Base-by-base conservation (phyloP, 176 grass and related monocot species). In the Leersia perrieri region DNA sequence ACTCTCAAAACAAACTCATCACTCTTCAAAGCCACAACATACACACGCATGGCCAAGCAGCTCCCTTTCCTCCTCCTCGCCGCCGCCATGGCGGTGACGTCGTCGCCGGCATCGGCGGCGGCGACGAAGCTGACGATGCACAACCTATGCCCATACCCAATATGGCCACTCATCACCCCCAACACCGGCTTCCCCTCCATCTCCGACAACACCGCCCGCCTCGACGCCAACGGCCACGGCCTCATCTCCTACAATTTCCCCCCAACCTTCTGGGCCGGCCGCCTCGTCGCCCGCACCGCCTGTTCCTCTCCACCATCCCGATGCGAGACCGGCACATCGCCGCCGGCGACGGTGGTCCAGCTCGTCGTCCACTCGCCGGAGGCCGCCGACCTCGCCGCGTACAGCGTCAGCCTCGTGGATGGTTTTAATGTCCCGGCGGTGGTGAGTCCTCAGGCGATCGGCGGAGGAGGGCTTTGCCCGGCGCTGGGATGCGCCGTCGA, bases 381-480 rank as follows among this genome's bases (percentile, higher is more conserved):
- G 3, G 66, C n/a, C 7, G 23, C 6, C 9, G 29, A 71, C 58
- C 40, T 85, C 33, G 72, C 82, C 63, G 30, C 14, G 53, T 86
- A 89, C 88, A 81, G 83, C 77, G 70, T 89, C 63, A 85, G 83
- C 88, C 65, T 89, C 5, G 58, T 66, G 55, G 41, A 62, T 16
- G 88, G 88, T 33, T 89, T 82, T 78, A 89, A 89, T 66, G 78
- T 89, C 15, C 83, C 83, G 1, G 58, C 34, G 28, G 78, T 78
- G 63, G 72, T 89, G 53, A 82, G 73, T 72, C 88, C 88, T 29
- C 78, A 86, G 5, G 58, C 66, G 40, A 20, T 31, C 11, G 82
- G 78, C 22, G 73, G 58, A 16, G 73, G 58, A 16, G 83, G 87
- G 6, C 82, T 75, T 72, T 90, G 88, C 88, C 88, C 77, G 10